Evolutionary conservation across 2,329 filamentous ascomycete genomes (phyloP).

Genomic region (Malbranchea zuffiana): DNA sequence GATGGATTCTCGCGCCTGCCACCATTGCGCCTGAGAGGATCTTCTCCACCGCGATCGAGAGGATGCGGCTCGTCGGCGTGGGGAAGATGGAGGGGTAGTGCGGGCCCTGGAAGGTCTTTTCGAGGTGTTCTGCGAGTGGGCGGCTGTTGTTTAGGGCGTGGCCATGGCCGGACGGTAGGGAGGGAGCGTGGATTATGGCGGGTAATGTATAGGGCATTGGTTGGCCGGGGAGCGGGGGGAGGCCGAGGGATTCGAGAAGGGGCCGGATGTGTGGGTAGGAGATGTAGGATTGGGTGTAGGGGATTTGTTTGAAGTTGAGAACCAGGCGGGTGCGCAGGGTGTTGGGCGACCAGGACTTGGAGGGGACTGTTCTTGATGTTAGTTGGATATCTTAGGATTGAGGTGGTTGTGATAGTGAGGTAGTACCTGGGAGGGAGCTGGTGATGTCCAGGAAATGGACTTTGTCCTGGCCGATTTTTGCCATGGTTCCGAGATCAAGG

Average conservation of each 20-base stretch:
- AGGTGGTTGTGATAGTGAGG: not conserved
- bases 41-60: constrained; percentile 22
- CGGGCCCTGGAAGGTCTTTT: constrained; percentile 28
- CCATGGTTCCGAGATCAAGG: too few relatives aligned
- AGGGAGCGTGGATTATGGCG: constrained; percentile 30
- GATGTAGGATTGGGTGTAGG: constrained; percentile 32
- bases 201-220: constrained; percentile 28
- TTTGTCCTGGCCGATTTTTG: constrained; percentile 8
- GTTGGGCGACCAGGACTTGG: constrained; percentile 22
- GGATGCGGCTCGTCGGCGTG: constrained; percentile 22
- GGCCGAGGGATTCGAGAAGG: constrained; percentile 21
- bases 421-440: constrained; percentile 8
- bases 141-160: constrained; percentile 23
- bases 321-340: constrained; percentile 34
- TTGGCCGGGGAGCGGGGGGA: constrained; percentile 10
- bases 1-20: constrained; percentile 21
- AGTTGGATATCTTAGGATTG: not conserved
- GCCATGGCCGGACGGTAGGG: constrained; percentile 3
- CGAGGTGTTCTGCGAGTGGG: constrained; percentile 30
- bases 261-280: constrained; percentile 33
- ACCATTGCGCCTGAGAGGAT: constrained; percentile 3
- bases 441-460: constrained; percentile 15
- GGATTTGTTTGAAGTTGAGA: constrained; percentile 33
- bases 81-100: constrained; percentile 26
- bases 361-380: constrained; percentile 5